Evolutionary conservation across 495 filamentous ascomycete species (phyloP), one percentile per base, ranked within the genome.

Genomic region (Filosporella fistucella): DNA sequence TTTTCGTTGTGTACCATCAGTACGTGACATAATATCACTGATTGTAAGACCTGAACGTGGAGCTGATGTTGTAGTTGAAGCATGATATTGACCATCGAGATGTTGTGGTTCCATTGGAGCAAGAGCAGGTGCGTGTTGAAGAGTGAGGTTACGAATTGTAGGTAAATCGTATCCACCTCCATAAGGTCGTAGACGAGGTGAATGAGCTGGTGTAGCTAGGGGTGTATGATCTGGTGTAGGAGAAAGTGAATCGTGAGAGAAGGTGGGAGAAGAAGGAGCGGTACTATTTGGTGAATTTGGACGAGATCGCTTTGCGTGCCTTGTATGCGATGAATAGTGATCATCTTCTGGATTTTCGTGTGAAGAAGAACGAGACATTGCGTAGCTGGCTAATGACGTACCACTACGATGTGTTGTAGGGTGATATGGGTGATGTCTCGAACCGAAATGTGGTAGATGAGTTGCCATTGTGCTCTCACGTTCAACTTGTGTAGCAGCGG

Each of bases 211-310:
- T 1, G 93, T 98, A 24, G 91, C 93, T 34, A 97, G 77, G 6
- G 93, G 93, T 12, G 94, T 97, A 72, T 96, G 90, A 60, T 96
- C 93, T 2, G 93, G 94, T 2, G 93, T 98, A 1, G 93, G 94
- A 1, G 94, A 97, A 20, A 89, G 80, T 8, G 91, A 96, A 70
- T 94, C 91, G 66, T 96, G 88, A 5, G 93, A 96, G 69, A 96
- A 97, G 25, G 89, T 96, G n/a, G 93, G 93, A 1, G 93, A 97
- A 22, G 91, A 94, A 22, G 93, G 93, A 17, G 91, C 91, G 3
- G 93, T 97, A 32, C 89, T 96, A 64, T 89, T 85, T 13, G 93
- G 94, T 4, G 94, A 95, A 63, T 88, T 89, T 29, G 93, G 93
- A 46, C 93, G 74, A 45, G 91, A 96, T 36, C 86, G 81, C 72